phyloP scores from a whole-genome alignment of 192 early-diverging fungal species.

The Coemansia sp. region DNA sequence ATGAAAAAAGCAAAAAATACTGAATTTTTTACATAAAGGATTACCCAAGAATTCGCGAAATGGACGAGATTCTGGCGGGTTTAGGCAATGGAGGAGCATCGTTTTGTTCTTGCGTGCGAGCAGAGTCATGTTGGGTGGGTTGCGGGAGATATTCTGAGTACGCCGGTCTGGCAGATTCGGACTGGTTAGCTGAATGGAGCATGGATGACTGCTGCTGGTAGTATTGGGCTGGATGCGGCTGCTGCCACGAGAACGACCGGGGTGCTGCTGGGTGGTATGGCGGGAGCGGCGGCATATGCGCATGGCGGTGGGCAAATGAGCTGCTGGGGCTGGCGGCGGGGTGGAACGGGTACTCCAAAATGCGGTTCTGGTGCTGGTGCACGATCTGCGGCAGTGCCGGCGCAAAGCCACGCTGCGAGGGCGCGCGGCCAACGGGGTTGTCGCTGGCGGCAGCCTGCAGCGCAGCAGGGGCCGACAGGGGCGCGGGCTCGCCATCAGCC shows the following conservation, averaged over 20 bases:
- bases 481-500: background rate
- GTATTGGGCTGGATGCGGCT: constrained; percentile 19
- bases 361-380: constrained; percentile 23
- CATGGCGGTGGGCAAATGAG: background rate
- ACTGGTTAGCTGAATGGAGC: constrained; percentile 1
- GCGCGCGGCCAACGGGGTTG: background rate
- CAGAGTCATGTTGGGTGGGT: background rate
- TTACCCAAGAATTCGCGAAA: constrained; percentile 35
- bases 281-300: constrained; percentile 4
- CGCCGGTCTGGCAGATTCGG: background rate
- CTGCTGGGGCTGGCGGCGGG: background rate
- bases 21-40: constrained; percentile 20
- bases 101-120: constrained; percentile 2
- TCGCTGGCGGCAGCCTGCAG: background rate
- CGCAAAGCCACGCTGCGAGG: constrained; percentile 2
- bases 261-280: constrained; percentile 6
- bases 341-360: constrained; percentile 6
- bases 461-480: constrained; percentile 4
- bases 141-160: constrained; percentile 10
- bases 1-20: constrained; percentile 30
- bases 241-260: constrained; percentile 10
- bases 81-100: constrained; percentile 9
- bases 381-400: constrained; percentile 9
- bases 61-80: constrained; percentile 14
- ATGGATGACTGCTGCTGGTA: constrained; percentile 3